Evolutionary conservation across 768 basidiomycete genomes (phyloP).

Genomic region (Boletus pseudo-olivaceus): DNA sequence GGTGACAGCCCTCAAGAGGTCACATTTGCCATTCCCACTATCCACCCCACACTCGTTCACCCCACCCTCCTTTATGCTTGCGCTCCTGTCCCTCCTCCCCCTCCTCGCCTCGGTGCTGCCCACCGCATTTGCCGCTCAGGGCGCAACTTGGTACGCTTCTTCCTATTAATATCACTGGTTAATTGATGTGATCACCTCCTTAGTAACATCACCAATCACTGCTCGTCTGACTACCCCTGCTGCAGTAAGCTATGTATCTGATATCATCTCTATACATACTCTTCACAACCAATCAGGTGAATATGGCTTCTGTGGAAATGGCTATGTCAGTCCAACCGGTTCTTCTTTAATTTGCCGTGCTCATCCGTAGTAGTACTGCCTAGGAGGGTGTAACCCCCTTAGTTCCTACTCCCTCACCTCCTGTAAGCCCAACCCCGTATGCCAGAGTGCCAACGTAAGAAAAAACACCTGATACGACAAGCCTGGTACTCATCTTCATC

Average conservation of each 20-base stretch:
- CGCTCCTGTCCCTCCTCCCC: slow-evolving; percentile 14
- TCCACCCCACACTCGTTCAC: slow-evolving; percentile 12
- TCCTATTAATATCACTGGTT: neutral
- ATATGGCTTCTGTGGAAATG: slow-evolving; percentile 52
- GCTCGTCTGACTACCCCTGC: slow-evolving; percentile 39
- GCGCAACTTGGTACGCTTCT: slow-evolving; percentile 25
- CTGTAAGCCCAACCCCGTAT: slow-evolving; percentile 70
- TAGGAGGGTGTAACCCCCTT: slow-evolving; percentile 85
- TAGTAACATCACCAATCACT: slow-evolving; percentile 38
- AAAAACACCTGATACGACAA: neutral
- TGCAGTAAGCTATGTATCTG: slow-evolving; percentile 36
- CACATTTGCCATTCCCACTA: neutral
- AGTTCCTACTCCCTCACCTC: slow-evolving; percentile 59
- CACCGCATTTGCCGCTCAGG: slow-evolving; percentile 19
- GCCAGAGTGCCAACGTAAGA: slow-evolving; percentile 57
- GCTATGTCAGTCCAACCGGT: slow-evolving; percentile 29
- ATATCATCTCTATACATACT: neutral
- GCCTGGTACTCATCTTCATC: neutral
- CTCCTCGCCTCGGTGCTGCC: slow-evolving; percentile 18
- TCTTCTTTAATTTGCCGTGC: neutral
- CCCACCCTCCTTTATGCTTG: slow-evolving; percentile 21
- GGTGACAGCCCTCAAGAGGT: neutral
- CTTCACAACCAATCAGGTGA: slow-evolving; percentile 34
- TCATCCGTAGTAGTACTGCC: slow-evolving; percentile 55
- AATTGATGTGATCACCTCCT: neutral